These are phyloP conservation scores for Paxillus ammoniavirescens DNA, from an alignment of 768 basidiomycete genomes.

Conservation along the genomic window DNA sequence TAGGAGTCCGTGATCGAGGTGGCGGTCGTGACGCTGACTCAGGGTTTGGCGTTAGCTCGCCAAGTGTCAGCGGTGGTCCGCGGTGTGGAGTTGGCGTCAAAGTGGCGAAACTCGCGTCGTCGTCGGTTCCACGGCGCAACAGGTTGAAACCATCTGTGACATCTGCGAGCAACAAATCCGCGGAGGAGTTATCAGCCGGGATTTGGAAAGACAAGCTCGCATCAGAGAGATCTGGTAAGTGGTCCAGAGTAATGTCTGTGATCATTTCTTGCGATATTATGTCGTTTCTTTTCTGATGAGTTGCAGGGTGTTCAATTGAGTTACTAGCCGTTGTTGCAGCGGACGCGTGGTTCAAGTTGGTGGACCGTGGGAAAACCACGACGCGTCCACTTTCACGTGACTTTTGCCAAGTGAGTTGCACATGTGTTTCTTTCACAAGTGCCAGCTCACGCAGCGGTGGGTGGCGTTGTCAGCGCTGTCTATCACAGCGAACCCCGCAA, in stretches of 20 bases:
- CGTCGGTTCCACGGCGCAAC: conserved; percentile 30
- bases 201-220: conserved; percentile 47
- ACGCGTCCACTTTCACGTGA: conserved; percentile 32
- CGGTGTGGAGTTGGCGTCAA: conserved; percentile 26
- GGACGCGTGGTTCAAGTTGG: conserved; percentile 4
- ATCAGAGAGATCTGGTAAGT: conserved; percentile 53
- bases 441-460: too few relatives aligned
- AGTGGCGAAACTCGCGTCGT: conserved; percentile 38
- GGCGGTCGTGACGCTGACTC: conserved; percentile 1
- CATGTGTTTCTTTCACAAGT: too few relatives aligned
- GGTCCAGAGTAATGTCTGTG: conserved; percentile 47
- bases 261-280: conserved; percentile 24
- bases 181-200: conserved; percentile 35
- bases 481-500: not conserved
- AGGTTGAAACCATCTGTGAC: conserved; percentile 39
- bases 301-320: not conserved
- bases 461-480: not conserved
- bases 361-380: conserved; percentile 20
- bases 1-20: conserved; percentile 11
- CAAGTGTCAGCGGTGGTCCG: conserved; percentile 35
- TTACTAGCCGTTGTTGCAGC: not conserved
- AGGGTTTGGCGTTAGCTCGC: conserved; percentile 42
- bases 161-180: conserved; percentile 40
- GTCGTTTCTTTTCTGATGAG: not conserved
- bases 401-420: not conserved